Evolutionary conservation across 345 rosid species (phyloP).

Genomic region (Eucalyptus urophylla): DNA sequence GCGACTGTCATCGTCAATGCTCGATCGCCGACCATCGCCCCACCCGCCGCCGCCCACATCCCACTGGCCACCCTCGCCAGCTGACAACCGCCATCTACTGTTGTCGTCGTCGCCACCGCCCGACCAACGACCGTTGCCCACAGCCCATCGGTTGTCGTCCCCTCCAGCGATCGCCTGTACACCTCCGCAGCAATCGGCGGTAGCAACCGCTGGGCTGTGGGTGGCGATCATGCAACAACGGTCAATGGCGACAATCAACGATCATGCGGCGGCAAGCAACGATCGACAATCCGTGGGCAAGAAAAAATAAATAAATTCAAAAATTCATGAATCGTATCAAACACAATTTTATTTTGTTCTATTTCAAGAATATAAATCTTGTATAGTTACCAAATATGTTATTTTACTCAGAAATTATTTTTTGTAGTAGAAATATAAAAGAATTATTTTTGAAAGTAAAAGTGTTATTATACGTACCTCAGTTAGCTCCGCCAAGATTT

Average conservation of each 20-base stretch:
- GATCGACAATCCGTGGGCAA: rapidly evolving
- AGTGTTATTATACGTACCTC: too few species aligned
- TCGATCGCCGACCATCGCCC: rapidly evolving
- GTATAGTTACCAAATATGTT: rapidly evolving
- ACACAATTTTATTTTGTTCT: rapidly evolving
- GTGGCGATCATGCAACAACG: too few species aligned
- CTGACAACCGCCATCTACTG: rapidly evolving
- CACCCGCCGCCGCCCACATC: rapidly evolving
- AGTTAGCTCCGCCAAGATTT: background rate
- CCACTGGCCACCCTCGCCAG: rapidly evolving
- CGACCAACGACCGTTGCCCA: rapidly evolving
- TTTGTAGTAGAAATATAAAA: rapidly evolving
- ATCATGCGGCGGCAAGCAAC: rapidly evolving
- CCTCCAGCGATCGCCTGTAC: rapidly evolving
- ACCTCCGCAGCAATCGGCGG: rapidly evolving
- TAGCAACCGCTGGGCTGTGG: too few species aligned
- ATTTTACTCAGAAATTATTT: too few species aligned
- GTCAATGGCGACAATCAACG: rapidly evolving
- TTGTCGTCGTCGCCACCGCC: rapidly evolving
- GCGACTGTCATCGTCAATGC: rapidly evolving
- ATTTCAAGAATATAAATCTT: too few species aligned
- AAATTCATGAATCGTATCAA: too few species aligned
- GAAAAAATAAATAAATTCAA: too few species aligned
- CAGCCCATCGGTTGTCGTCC: rapidly evolving
- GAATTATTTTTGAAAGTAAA: rapidly evolving